Conservation (phyloP, 2,329 filamentous ascomycete species). For the Claviceps sp. region DNA sequence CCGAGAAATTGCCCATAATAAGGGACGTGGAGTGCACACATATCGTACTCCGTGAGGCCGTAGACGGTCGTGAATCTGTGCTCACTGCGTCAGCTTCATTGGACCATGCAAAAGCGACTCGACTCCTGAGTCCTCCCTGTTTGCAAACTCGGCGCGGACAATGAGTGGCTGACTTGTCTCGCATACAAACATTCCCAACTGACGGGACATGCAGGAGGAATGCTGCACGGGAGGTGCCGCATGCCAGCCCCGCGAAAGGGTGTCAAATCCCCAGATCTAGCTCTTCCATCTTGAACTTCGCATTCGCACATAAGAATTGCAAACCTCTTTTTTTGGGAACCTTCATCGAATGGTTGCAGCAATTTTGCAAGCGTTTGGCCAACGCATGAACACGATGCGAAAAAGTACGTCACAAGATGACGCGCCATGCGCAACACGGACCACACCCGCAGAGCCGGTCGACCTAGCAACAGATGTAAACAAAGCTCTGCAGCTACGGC, state of each 20-base stretch:
- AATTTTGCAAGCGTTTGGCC: background rate
- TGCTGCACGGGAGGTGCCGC: background rate
- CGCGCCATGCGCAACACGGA: background rate
- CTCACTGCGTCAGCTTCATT: background rate
- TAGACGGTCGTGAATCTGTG: background rate
- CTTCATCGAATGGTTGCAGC: background rate
- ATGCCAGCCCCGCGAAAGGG: slow-evolving; percentile 3
- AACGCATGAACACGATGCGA: background rate
- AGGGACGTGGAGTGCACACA: too few relatives aligned
- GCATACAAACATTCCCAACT: background rate
- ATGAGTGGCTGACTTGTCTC: background rate
- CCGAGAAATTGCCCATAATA: too few relatives aligned
- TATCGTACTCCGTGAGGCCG: background rate
- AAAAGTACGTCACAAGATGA: background rate
- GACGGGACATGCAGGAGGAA: background rate
- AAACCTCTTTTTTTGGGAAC: too few relatives aligned
- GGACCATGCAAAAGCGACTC: background rate
- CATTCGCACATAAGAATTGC: background rate
- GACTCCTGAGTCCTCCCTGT: too few relatives aligned
- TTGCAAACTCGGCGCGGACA: too few relatives aligned
- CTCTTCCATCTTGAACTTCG: background rate
- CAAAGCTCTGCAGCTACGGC: slow-evolving; percentile 12
- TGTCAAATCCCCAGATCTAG: background rate
- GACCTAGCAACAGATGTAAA: slow-evolving; percentile 24
- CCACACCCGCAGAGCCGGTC: slow-evolving; percentile 8